A percentile compares a stretch with the other conserved stretches of the same genome.
phyloP scores from a whole-genome alignment of 1,139 yeast genomes.

The Kurtzmaniella quercitrusa region DNA sequence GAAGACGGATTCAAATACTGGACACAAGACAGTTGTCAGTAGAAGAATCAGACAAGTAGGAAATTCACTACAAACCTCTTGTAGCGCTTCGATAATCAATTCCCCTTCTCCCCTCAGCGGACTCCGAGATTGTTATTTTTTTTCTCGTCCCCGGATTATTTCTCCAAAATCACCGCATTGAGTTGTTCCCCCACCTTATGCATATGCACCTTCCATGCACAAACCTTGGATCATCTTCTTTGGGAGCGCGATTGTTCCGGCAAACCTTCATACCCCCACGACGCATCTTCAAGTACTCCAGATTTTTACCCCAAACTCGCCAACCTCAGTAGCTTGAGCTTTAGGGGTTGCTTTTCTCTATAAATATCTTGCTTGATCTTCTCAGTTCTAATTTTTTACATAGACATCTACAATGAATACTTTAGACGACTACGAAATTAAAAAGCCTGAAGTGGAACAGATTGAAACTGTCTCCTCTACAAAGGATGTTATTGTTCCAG shows the following conservation, averaged over 20 bases:
- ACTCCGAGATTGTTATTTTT: background rate
- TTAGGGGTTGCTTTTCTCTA: no score
- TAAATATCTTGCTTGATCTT: no score
- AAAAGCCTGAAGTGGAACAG: conserved; percentile 2
- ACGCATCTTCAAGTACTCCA: background rate
- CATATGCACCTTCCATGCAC: background rate
- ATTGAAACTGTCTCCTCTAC: background rate
- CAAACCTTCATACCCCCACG: background rate
- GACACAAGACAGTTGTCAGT: no score
- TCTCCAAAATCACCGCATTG: background rate
- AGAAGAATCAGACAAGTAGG: no score
- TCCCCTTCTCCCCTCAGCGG: background rate
- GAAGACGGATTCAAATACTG: no score
- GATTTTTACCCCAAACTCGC: background rate
- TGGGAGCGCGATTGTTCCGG: background rate
- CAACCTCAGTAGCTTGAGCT: background rate
- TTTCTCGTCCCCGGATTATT: background rate
- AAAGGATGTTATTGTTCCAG: background rate
- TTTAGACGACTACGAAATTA: conserved; percentile 1
- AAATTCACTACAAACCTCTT: no score
- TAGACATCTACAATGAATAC: background rate
- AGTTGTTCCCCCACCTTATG: background rate
- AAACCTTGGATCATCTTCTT: background rate
- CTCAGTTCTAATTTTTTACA: no score
- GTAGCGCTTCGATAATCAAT: no score